Evolutionary conservation across 75 land plant genomes (phyloP).

Genomic region (Gnetum montanum): DNA sequence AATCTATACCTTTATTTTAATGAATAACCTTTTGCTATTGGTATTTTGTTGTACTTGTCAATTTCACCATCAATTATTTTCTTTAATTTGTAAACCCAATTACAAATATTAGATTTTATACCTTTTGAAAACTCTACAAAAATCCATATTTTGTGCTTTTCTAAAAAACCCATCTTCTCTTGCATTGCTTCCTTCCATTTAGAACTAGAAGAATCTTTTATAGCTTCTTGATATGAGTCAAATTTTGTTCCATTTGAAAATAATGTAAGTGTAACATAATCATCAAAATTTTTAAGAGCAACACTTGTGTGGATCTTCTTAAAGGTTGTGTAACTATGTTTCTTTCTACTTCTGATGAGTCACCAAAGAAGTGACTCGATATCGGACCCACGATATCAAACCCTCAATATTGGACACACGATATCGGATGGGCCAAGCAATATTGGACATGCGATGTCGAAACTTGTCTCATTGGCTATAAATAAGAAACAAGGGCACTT

Average conservation of each 20-base stretch:
- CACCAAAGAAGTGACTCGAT: too few relatives aligned
- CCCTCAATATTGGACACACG: too few relatives aligned
- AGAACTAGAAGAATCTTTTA: background rate
- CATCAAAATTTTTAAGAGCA: background rate
- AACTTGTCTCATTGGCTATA: too few relatives aligned
- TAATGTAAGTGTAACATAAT: background rate
- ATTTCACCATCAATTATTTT: background rate
- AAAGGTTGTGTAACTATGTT: too few relatives aligned
- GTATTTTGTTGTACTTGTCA: background rate
- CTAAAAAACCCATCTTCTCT: background rate
- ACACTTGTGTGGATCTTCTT: background rate
- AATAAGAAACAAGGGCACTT: too few relatives aligned
- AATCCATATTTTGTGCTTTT: background rate
- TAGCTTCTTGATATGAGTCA: background rate
- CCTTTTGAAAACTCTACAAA: background rate
- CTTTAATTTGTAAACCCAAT: background rate
- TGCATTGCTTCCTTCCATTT: background rate
- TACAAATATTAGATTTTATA: background rate
- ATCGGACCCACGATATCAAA: too few relatives aligned
- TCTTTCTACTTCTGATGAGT: too few relatives aligned
- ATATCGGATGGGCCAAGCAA: too few relatives aligned
- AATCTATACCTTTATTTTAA: background rate
- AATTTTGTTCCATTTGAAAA: background rate
- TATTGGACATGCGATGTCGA: too few relatives aligned
- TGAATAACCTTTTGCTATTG: background rate